Base-by-base conservation (phyloP, 176 grass and related monocot species). In the Aegilops longissima region DNA sequence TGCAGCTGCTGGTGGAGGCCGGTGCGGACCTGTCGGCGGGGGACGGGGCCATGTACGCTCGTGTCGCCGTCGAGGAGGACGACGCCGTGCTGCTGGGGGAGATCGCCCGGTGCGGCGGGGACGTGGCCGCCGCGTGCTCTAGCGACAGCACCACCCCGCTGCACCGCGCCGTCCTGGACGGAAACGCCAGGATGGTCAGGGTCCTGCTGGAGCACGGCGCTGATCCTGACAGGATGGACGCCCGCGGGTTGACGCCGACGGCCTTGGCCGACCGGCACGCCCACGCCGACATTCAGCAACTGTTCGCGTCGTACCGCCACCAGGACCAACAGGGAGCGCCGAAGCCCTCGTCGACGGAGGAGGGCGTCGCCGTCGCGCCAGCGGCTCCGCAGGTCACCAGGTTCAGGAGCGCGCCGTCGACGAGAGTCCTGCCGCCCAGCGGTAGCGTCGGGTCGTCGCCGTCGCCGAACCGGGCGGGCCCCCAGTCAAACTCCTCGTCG, bases 121-220 rank as follows among this genome's bases (percentile, higher is more conserved):
- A 90, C 75, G 84, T 91, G 24, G 36, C 82, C 29, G 67, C 49
- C 23, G 27, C 82, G 18, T 89, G 71, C 56, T 31, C 52, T 52
- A 82, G 85, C 64, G 90, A 87, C 49, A 88, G 89, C 33, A 79
- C 24, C 34, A 95, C 93, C 5, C 66, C 91, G 6, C 85, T 98
- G 45, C 95, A 95, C 80, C 70, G 76, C 21, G 95, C 93, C 20
- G 95, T 93, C 27, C 61, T 67, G 8, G 86, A 93, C 25, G 90
- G 91, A 12, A 92, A 88, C 85, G 33, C 64, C 16, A 59, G 3
- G 54, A 51, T 95, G 56, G 90, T 45, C 2, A 80, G 67, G 86
- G 78, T 85, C 56, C 79, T 98, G 30, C 82, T 98, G 9, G 81
- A 83, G 21, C 87, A 82, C 66, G 91, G 91, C 11, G 93, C 91